Conservation (phyloP, 1,139 yeast species). For the Saccharomyces hybrid region DNA sequence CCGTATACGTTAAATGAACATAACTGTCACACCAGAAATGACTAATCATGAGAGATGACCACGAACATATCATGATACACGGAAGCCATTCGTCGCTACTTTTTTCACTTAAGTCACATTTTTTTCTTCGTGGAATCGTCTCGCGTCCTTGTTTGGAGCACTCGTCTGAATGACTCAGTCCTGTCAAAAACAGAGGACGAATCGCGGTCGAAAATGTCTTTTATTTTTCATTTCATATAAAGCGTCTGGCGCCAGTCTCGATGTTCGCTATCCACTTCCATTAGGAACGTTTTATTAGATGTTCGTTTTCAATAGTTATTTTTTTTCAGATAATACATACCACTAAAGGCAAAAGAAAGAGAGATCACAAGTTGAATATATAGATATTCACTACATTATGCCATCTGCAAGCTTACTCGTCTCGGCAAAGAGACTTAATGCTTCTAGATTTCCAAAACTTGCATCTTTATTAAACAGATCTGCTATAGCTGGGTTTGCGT, state of each 20-base stretch:
- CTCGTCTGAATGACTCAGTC: background rate
- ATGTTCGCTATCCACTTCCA: conserved; percentile 15
- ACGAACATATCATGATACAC: background rate
- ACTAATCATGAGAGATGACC: background rate
- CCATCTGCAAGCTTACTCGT: conserved; percentile 23
- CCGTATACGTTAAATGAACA: no score
- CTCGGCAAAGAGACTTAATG: conserved; percentile 20
- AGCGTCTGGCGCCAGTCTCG: background rate
- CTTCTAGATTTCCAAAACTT: conserved; percentile 15
- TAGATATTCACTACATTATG: conserved; percentile 8
- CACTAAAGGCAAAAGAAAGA: background rate
- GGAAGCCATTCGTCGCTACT: conserved; percentile 8
- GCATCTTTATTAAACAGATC: conserved; percentile 14
- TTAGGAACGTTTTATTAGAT: conserved; percentile 7
- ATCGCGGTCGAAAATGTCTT: background rate
- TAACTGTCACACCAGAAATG: background rate
- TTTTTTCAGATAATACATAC: background rate
- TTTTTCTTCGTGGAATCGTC: background rate
- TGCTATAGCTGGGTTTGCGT: background rate
- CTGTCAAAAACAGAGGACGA: background rate
- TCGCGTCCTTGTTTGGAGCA: background rate
- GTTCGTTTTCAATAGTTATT: background rate
- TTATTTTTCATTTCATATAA: conserved; percentile 1
- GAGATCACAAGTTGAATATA: background rate
- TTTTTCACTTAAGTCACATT: conserved; percentile 14